Conservation (phyloP, 108 stramenopile species). For the Discostella pseudostelligera region DNA sequence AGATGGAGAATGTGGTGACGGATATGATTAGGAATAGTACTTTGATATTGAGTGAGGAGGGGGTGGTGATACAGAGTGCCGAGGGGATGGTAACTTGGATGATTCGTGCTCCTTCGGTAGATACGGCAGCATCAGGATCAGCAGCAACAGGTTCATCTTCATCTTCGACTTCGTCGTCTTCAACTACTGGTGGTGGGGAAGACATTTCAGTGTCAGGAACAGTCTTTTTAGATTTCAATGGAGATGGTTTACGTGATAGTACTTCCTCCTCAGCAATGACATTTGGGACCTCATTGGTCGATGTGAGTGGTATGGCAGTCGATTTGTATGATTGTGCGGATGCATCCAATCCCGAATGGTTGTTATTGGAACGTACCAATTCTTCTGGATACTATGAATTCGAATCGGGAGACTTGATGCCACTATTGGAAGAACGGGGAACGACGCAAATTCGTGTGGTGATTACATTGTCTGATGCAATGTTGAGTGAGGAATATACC, state of each 20-base stretch:
- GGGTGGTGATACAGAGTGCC: conserved; percentile 12
- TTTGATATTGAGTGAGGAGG: conserved; percentile 10
- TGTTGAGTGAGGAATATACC: conserved; percentile 3
- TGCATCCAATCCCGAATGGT: conserved; percentile 13
- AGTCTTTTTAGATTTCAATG: conserved; percentile 8
- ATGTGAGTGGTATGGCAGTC: conserved; percentile 23
- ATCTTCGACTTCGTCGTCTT: not conserved
- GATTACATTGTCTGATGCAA: conserved; percentile 7
- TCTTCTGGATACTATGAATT: conserved; percentile 23
- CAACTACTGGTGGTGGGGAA: not conserved
- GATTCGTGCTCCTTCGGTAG: conserved; percentile 9
- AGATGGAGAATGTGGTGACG: not conserved
- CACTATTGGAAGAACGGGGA: conserved; percentile 4
- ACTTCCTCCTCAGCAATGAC: not conserved
- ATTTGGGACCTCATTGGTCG: not conserved
- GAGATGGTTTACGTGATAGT: not conserved
- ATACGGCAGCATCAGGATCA: not conserved
- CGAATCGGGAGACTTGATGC: conserved; percentile 12
- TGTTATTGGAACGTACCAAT: conserved; percentile 27
- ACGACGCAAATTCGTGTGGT: conserved; percentile 18
- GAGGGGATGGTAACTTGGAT: conserved; percentile 23
- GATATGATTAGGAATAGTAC: not conserved
- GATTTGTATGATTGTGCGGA: conserved; percentile 37
- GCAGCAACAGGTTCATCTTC: not conserved
- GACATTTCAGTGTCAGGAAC: conserved; percentile 8